phyloP scores from a whole-genome alignment of 495 filamentous ascomycete species.

The Aspergillus incahuasiensis region DNA sequence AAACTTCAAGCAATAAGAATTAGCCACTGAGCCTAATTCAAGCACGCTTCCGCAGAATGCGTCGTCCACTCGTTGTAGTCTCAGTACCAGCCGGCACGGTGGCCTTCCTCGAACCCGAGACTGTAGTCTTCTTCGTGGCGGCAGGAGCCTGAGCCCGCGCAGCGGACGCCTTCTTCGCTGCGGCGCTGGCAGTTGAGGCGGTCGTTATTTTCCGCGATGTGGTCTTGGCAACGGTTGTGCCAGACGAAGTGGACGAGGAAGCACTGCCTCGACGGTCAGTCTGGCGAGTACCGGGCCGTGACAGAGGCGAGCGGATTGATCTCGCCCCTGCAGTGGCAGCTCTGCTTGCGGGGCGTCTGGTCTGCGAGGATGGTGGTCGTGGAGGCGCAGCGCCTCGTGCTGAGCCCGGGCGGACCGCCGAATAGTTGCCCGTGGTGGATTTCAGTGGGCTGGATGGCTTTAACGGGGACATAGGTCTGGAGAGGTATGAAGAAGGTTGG shows the following conservation, averaged over 20 bases:
- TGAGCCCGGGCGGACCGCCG: conserved; percentile 23
- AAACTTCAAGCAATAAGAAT: neutral
- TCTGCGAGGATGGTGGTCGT: conserved; percentile 26
- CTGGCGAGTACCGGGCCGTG: conserved; percentile 41
- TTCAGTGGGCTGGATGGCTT: conserved; percentile 51
- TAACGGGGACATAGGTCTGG: conserved; percentile 50
- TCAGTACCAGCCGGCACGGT: conserved; percentile 33
- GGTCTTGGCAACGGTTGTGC: conserved; percentile 54
- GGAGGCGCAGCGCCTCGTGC: neutral
- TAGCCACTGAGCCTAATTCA: conserved; percentile 13
- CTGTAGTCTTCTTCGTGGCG: conserved; percentile 32
- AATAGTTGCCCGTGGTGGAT: conserved; percentile 27
- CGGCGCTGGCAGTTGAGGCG: conserved; percentile 38
- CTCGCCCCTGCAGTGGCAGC: conserved; percentile 26
- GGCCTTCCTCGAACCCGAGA: conserved; percentile 32
- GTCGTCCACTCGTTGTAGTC: conserved; percentile 31
- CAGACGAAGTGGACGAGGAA: conserved; percentile 43
- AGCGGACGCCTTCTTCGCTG: conserved; percentile 41
- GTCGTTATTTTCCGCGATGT: conserved; percentile 45
- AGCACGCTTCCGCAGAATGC: conserved; percentile 46
- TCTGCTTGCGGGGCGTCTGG: conserved; percentile 29
- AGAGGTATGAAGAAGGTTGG: conserved; percentile 43
- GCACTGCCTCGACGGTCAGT: conserved; percentile 40
- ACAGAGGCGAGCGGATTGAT: conserved; percentile 29
- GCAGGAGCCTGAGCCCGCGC: conserved; percentile 32